phyloP scores from a whole-genome alignment of 2,329 filamentous ascomycete genomes.

The Aspergillus cejpii region DNA sequence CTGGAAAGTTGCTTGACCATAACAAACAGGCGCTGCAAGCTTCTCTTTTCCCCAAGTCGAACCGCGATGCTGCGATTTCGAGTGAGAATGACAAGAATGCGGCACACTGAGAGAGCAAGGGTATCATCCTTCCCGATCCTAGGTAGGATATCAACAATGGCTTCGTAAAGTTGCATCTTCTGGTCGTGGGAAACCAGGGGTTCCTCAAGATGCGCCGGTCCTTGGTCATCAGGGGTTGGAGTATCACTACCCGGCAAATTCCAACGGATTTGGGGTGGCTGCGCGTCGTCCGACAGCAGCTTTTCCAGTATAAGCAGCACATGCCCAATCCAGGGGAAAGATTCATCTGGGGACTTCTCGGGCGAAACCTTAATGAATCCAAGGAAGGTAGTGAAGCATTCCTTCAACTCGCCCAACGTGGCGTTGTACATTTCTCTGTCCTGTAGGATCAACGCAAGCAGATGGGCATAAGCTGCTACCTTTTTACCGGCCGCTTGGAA shows the following conservation, averaged over 20 bases:
- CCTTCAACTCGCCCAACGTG: conserved; percentile 66
- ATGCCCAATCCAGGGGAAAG: conserved; percentile 89
- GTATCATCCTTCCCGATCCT: conserved; percentile 80
- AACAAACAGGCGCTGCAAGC: conserved; percentile 81
- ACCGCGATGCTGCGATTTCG: conserved; percentile 68
- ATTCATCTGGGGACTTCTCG: conserved; percentile 63
- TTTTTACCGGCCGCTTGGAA: conserved; percentile 55
- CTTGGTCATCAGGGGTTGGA: conserved; percentile 44
- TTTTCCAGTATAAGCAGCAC: conserved; percentile 85
- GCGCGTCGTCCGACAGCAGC: conserved; percentile 79
- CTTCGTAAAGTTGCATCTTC: conserved; percentile 64
- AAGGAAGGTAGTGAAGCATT: conserved; percentile 68
- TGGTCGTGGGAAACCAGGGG: conserved; percentile 58
- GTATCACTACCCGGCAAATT: conserved; percentile 47
- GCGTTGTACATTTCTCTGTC: conserved; percentile 72
- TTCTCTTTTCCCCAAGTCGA: conserved; percentile 75
- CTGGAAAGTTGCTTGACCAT: conserved; percentile 91
- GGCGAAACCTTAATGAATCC: conserved; percentile 65
- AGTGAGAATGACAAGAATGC: conserved; percentile 82
- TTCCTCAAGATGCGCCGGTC: conserved; percentile 55
- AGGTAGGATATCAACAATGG: conserved; percentile 75
- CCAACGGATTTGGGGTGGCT: conserved; percentile 70
- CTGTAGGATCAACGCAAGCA: conserved; percentile 81
- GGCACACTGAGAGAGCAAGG: conserved; percentile 72
- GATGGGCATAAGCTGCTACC: conserved; percentile 84